Percentiles rank a stretch among this genome's conserved stretches.
These are phyloP conservation scores for Akanthomyces lecanii DNA, from an alignment of 2,329 filamentous ascomycete genomes.

Conservation along the genomic window DNA sequence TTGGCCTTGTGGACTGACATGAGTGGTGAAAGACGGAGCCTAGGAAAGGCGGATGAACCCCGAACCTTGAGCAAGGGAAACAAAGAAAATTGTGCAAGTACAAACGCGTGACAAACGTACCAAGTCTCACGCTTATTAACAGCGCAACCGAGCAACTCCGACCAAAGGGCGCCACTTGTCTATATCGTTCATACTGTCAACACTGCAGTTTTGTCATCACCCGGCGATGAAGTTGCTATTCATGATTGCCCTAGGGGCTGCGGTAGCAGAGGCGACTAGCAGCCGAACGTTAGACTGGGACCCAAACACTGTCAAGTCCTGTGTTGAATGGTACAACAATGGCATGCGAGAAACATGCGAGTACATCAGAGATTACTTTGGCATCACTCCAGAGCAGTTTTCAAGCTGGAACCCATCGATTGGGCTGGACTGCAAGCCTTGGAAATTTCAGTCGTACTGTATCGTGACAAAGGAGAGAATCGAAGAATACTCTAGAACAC, in stretches of 20 bases:
- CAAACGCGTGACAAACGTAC: neutral
- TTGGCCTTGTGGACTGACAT: neutral
- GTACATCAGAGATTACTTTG: slow-evolving; percentile 10
- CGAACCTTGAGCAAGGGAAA: neutral
- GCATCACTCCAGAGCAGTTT: slow-evolving; percentile 18
- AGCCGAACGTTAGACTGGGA: neutral
- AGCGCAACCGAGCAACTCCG: neutral
- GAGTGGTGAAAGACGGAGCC: neutral
- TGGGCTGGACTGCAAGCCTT: slow-evolving; percentile 20
- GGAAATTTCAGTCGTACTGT: slow-evolving; percentile 21
- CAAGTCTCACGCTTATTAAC: neutral
- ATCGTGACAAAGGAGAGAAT: slow-evolving; percentile 16
- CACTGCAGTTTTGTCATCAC: neutral
- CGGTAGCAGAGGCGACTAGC: neutral
- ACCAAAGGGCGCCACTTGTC: neutral
- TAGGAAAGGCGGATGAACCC: neutral
- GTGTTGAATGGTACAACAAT: slow-evolving; percentile 18
- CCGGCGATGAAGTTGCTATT: neutral
- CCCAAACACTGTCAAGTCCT: slow-evolving; percentile 16
- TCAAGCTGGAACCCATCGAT: slow-evolving; percentile 21
- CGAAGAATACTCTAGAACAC: slow-evolving; percentile 1
- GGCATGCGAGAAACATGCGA: slow-evolving; percentile 7
- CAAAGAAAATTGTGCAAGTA: neutral
- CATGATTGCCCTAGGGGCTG: neutral
- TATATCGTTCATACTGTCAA: neutral